These are phyloP conservation scores for Rhodotorula babjevae DNA, from an alignment of 768 basidiomycete genomes.

Conservation along the genomic window DNA sequence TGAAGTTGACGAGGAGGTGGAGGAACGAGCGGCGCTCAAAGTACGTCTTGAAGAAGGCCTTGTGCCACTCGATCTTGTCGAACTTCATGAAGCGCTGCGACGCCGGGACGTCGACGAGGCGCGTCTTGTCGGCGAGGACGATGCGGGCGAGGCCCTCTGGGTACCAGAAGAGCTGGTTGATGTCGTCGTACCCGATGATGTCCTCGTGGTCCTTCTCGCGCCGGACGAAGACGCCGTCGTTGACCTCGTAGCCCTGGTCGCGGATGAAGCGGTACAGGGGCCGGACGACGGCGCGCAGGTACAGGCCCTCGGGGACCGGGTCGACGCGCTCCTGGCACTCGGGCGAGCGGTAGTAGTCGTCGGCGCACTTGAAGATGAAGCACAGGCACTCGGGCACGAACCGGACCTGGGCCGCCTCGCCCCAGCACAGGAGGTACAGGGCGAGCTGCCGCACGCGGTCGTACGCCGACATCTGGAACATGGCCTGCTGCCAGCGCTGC, in stretches of 20 bases:
- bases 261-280: constrained; percentile 94
- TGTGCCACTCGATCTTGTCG: constrained; percentile 91
- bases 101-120: constrained; percentile 84
- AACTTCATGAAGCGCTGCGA: constrained; percentile 94
- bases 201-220: constrained; percentile 86
- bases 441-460: constrained; percentile 95
- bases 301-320: constrained; percentile 91
- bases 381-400: constrained; percentile 95
- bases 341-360: constrained; percentile 98
- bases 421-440: constrained; percentile 92
- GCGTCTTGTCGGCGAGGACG: constrained; percentile 80
- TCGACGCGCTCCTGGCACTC: constrained; percentile 92
- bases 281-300: constrained; percentile 81
- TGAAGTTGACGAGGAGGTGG: constrained; percentile 97
- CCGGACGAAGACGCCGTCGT: constrained; percentile 89
- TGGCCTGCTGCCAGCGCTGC: constrained; percentile 91
- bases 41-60: constrained; percentile 98
- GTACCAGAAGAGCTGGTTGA: constrained; percentile 99
- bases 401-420: constrained; percentile 93
- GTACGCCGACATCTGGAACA: constrained; percentile 98
- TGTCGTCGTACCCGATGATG: constrained; percentile 97
- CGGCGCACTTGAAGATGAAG: constrained; percentile 99
- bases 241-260: constrained; percentile 94
- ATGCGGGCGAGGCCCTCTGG: constrained; percentile 96
- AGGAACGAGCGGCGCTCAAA: constrained; percentile 95